Percentiles rank a stretch among this genome's conserved stretches.
Evolutionary conservation across 257 asterid genomes (phyloP).

Genomic region (Solanum chiquidenum): DNA sequence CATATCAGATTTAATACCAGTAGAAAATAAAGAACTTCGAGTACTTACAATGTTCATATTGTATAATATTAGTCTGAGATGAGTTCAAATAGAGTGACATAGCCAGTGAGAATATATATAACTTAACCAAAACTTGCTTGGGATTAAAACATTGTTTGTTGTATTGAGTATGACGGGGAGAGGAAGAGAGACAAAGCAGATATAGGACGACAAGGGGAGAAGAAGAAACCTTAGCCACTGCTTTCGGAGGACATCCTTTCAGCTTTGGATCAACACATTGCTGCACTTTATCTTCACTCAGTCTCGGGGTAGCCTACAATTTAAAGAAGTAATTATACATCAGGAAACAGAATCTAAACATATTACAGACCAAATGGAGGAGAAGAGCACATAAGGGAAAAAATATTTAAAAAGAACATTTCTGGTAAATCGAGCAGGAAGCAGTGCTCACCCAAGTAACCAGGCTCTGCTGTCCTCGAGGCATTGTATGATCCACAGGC

Average conservation of each 20-base stretch:
- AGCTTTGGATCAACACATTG: constrained; percentile 30
- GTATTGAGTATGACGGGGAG: too few species aligned
- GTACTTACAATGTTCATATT: background rate
- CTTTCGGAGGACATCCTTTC: constrained; percentile 13
- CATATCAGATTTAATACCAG: background rate
- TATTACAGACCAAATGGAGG: background rate
- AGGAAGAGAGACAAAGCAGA: background rate
- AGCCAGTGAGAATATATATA: background rate
- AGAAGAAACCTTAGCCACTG: constrained; percentile 9
- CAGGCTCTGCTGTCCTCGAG: constrained; percentile 16
- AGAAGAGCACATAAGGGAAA: background rate
- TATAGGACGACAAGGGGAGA: background rate
- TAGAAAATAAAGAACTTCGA: background rate
- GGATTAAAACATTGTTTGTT: background rate
- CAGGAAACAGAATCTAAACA: background rate
- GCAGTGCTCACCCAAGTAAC: constrained; percentile 14
- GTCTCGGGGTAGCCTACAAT: constrained; percentile 19
- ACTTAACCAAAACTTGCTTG: background rate
- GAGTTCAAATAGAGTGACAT: background rate
- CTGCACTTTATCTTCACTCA: constrained; percentile 33
- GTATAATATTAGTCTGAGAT: background rate
- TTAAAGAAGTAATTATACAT: background rate
- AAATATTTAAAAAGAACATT: background rate
- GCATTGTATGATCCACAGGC: constrained; percentile 35
- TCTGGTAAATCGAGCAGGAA: background rate